Conservation (phyloP, 2,329 filamentous ascomycete species). For the Dothideomycetidae sp. region DNA sequence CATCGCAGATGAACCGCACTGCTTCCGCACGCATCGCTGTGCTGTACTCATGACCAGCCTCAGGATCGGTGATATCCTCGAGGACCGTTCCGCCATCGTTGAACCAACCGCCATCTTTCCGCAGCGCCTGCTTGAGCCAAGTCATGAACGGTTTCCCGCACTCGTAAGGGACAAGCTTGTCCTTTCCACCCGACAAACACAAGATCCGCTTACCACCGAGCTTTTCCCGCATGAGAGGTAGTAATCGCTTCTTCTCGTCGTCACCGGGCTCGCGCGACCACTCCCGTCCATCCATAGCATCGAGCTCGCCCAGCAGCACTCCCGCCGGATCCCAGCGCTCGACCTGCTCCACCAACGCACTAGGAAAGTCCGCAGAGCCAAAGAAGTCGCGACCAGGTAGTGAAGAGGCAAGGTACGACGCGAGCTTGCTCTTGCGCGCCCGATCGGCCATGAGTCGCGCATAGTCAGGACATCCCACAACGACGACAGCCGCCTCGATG, state of each 20-base stretch:
- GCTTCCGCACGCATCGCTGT: constrained; percentile 52
- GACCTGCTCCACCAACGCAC: constrained; percentile 48
- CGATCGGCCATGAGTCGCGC: constrained; percentile 67
- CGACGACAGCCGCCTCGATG: constrained; percentile 60
- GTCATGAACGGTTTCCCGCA: constrained; percentile 46
- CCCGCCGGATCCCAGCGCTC: constrained; percentile 59
- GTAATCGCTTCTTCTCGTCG: constrained; percentile 30
- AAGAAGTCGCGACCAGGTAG: constrained; percentile 50
- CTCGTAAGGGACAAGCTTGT: constrained; percentile 58
- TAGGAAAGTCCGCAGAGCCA: constrained; percentile 65
- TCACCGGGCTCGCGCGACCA: constrained; percentile 27
- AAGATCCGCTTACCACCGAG: constrained; percentile 49
- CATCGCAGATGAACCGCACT: constrained; percentile 44
- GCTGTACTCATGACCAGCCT: constrained; percentile 55
- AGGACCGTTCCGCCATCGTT: constrained; percentile 42
- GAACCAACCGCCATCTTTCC: constrained; percentile 34
- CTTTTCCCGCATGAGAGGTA: constrained; percentile 17
- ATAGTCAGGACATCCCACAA: constrained; percentile 87
- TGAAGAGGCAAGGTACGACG: constrained; percentile 43
- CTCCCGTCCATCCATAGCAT: constrained; percentile 18
- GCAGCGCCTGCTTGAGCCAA: constrained; percentile 42
- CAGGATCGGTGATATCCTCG: constrained; percentile 53
- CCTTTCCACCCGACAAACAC: constrained; percentile 49
- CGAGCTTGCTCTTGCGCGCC: constrained; percentile 53
- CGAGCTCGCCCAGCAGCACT: constrained; percentile 43